phyloP scores from a whole-genome alignment of 306 rosid genomes.

The Senna siamea region DNA sequence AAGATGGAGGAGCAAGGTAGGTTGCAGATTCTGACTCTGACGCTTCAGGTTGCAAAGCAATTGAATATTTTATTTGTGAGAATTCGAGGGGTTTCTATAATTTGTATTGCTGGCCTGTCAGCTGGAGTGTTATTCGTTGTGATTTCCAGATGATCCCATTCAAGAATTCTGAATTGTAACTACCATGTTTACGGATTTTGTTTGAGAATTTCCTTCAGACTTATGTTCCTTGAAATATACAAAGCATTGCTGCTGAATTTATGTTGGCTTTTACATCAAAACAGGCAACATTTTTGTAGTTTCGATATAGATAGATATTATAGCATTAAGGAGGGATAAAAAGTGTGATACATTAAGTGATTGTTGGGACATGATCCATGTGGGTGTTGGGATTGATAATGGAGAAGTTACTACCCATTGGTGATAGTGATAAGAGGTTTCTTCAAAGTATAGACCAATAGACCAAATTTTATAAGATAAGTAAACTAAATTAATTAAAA shows the following conservation, averaged over 20 bases:
- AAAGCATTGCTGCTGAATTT: no score
- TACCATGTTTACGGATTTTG: not conserved
- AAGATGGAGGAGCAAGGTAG: conserved; percentile 74
- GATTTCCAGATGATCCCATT: conserved; percentile 46
- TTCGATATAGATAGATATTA: no score
- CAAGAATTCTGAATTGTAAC: not conserved
- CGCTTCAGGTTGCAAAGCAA: conserved; percentile 71
- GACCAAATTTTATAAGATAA: no score
- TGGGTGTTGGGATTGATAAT: no score
- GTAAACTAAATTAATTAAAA: no score
- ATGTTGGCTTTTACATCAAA: not conserved
- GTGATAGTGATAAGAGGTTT: no score
- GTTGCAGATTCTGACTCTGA: conserved; percentile 64
- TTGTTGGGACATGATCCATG: no score
- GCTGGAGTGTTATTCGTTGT: conserved; percentile 51
- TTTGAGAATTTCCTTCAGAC: not conserved
- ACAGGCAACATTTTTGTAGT: not conserved
- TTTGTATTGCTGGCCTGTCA: conserved; percentile 56
- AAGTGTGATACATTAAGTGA: no score
- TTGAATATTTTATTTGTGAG: conserved; percentile 62
- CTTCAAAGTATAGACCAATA: no score
- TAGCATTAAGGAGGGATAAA: no score
- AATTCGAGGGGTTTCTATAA: conserved; percentile 55
- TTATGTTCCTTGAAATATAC: no score
- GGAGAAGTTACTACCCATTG: no score